Evolutionary conservation across 1,284 basidiomycete species (phyloP).

Genomic region (Microbotryomycetes sp.): DNA sequence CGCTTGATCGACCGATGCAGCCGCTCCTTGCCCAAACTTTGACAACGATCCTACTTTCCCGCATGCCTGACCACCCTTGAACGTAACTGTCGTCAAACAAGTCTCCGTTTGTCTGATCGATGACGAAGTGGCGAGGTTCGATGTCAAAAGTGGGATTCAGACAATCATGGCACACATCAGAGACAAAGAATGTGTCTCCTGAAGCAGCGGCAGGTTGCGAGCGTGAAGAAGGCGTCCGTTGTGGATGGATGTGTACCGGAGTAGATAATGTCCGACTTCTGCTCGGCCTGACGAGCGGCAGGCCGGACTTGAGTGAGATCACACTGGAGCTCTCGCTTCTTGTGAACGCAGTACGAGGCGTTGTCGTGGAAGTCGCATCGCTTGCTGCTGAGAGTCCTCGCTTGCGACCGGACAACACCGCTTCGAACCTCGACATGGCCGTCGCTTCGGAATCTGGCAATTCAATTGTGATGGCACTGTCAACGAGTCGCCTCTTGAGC

Average conservation of each 20-base stretch:
- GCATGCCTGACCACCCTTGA: slow-evolving; percentile 9
- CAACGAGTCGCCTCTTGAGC: slow-evolving; percentile 63
- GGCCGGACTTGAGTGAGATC: not conserved
- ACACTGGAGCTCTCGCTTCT: not conserved
- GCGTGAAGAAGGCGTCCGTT: not conserved
- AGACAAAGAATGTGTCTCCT: not conserved
- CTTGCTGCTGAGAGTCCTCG: slow-evolving; percentile 4
- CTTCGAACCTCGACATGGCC: slow-evolving; percentile 1
- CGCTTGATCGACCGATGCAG: slow-evolving; percentile 36
- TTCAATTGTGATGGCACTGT: slow-evolving; percentile 60
- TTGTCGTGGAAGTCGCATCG: slow-evolving; percentile 2
- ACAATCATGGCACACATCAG: not conserved
- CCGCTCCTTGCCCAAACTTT: slow-evolving; percentile 25
- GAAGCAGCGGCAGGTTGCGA: not conserved
- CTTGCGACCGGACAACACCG: not conserved
- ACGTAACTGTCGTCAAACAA: not conserved
- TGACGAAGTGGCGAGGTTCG: not conserved
- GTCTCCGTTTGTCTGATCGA: slow-evolving; percentile 17
- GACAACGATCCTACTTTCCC: slow-evolving; percentile 14
- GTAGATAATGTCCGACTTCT: not conserved
- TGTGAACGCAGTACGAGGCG: not conserved
- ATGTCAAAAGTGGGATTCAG: not conserved
- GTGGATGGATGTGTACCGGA: not conserved
- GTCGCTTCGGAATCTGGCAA: slow-evolving; percentile 6
- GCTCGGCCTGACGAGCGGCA: slow-evolving; percentile 16